Base-by-base conservation (phyloP, 345 rosid species). In the Clausena lansium region DNA sequence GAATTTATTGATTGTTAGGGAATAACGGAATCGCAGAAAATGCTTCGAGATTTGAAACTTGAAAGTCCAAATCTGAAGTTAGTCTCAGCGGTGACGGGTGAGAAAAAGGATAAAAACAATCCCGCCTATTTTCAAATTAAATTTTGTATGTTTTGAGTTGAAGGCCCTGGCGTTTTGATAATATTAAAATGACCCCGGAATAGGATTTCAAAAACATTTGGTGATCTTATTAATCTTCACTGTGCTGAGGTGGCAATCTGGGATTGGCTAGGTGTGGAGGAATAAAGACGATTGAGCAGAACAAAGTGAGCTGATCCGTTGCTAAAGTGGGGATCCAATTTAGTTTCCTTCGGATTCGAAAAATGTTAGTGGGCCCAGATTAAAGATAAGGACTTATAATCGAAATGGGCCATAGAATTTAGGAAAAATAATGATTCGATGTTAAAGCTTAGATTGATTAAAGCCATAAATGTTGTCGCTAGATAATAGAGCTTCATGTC, bases 111-210 rank as follows among this genome's bases (percentile, higher is more conserved):
- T 45, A 20, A 62, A 62, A 35, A 28, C 2, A 41, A 62, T 28
- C 77, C 77, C 77, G 77, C 77, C 60, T 58, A 36, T 45, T 62
- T 74, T 74, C 70, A 74, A 74, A 74, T 74, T 62, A 11, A 60
- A 73, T 35, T 39, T 4, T 28, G 39, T 20, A 6, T 1, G 7
- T 9, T 45, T 74, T 45, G 13, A 0, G 19, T 0, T 1, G 11
- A 22, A 19, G 28, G 27, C 41, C 69, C 70, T 62, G 20, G 0
- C 1, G 15, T 7, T 61, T 2, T 41, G 4, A 13, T 5, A 73
- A 73, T 58, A 6, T n/a, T 17, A 58, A 35, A 36, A n/a, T 6
- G 54, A 25, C 66, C 76, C 76, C 54, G 25, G 0, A 20, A n/a
- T 10, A 0, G 3, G 66, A 35, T 15, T 45, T 38, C 30, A 35